Evolutionary conservation across 306 rosid genomes (phyloP).

Genomic region (Psophocarpus tetragonolobus): DNA sequence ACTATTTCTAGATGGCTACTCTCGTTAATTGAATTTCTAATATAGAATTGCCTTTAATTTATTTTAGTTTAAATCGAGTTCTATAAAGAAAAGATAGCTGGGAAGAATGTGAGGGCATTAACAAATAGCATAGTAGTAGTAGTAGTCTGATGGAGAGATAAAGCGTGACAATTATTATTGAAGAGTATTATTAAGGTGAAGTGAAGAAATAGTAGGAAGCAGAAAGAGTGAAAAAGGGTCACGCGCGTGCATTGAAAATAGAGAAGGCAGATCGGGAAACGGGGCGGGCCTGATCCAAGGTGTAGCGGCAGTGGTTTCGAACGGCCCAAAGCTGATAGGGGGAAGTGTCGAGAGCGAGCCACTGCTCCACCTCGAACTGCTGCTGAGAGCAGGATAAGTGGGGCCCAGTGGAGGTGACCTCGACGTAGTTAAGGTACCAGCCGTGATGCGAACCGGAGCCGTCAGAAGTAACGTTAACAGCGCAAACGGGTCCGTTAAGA

Average conservation of each 20-base stretch:
- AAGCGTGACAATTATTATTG: background rate
- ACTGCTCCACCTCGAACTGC: conserved; percentile 67
- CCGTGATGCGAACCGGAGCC: conserved; percentile 80
- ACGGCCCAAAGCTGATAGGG: conserved; percentile 67
- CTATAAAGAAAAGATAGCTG: no score
- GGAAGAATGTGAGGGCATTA: no score
- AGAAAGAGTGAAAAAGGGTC: no score
- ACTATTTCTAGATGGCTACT: no score
- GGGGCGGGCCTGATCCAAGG: conserved; percentile 28
- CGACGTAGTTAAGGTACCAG: conserved; percentile 86
- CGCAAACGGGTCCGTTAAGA: conserved; percentile 62
- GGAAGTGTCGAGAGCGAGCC: conserved; percentile 73
- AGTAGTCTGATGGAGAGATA: background rate
- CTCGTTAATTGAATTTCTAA: no score
- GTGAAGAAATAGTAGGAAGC: no score
- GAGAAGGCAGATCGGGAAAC: conserved; percentile 30
- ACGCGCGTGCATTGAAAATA: conserved; percentile 16
- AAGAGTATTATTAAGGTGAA: no score
- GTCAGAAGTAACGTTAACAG: conserved; percentile 75
- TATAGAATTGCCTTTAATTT: no score
- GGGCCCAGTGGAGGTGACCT: conserved; percentile 69
- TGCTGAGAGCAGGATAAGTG: conserved; percentile 52
- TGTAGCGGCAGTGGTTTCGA: conserved; percentile 43
- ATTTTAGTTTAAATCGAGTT: no score
- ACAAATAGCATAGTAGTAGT: no score